A percentile compares a stretch with the other conserved stretches of the same genome.
These are phyloP conservation scores for Dacryopinax primogenitus DNA, from an alignment of 768 basidiomycete species.

Conservation along the genomic window DNA sequence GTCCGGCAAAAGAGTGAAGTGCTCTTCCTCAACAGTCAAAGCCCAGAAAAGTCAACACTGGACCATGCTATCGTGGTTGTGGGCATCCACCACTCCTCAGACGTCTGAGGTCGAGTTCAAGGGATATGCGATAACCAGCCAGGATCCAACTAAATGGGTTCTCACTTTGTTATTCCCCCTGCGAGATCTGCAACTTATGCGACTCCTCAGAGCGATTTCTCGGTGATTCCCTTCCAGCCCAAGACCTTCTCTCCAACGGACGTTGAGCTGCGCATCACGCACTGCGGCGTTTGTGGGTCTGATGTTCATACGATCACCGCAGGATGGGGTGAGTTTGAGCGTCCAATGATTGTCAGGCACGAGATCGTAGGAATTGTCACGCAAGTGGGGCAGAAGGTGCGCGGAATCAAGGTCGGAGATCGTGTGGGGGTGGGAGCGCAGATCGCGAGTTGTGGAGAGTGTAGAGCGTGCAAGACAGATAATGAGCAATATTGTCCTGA, in stretches of 20 bases:
- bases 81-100: not conserved
- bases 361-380: conserved; percentile 25
- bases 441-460: conserved; percentile 23
- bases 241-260: not conserved
- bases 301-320: conserved; percentile 26
- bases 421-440: conserved; percentile 29
- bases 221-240: not conserved
- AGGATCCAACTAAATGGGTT: not conserved
- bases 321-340: conserved; percentile 22
- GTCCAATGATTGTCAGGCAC: conserved; percentile 20
- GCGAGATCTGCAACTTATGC: not conserved
- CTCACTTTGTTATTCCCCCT: not conserved
- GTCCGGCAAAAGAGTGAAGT: too few species aligned
- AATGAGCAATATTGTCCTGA: conserved; percentile 7
- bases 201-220: not conserved
- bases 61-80: not conserved
- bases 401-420: conserved; percentile 29
- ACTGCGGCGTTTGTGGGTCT: conserved; percentile 11
- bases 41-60: not conserved
- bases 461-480: conserved; percentile 1
- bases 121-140: not conserved
- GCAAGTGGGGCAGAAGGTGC: conserved; percentile 26
- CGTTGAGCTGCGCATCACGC: conserved; percentile 1
- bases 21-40: not conserved
- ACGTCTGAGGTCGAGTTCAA: conserved; percentile 2